Evolutionary conservation across 2,329 filamentous ascomycete genomes (phyloP), one percentile per base, ranked within the genome.

Genomic region (Westerdykella aurantiaca): DNA sequence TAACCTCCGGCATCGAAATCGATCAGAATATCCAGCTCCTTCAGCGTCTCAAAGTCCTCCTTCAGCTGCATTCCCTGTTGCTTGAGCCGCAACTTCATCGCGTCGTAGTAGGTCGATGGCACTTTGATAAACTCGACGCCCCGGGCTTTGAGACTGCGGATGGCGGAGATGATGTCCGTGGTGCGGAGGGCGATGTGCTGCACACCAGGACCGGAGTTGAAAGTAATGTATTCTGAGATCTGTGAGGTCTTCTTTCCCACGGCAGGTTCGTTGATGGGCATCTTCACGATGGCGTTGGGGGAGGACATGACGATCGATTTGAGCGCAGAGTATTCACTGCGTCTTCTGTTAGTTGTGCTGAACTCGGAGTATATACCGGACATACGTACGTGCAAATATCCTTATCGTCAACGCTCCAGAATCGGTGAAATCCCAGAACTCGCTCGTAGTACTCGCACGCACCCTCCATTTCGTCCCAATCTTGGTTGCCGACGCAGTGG

Each of bases 241-340:
- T 97, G 91, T 10, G 83, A 88, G 69, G 88, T 87, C 71, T 88
- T 91, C 73, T 93, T 93, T 46, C 90, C 91, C 1, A 80, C 74
- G 0, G 91, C 91, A 1, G 91, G 91, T 72, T 96, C 90, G 74
- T 96, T 96, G 78, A 97, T 95, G 59, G 91, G 91, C 89, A 96
- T 96, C 73, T 96, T 96, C 69, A 96, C 88, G 4, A 85, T 68
- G 45, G 91, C 85, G 72, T 90, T 88, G 47, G 82, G 81, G 4
- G 83, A 88, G 34, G 86, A 81, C 89, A 96, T 95, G 63, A 96
- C 91, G 60, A 96, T 83, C 60, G 81, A 87, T 70, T 84, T 88
- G 38, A 96, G 77, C 9, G 91, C 89, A 1, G 85, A 89, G 77
- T 88, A 96, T 64, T 95, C 89, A 53, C 51, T 53, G 31, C 10